These are phyloP conservation scores for Flaveria robusta DNA, from an alignment of 129 eudicot species.

Conservation along the genomic window DNA sequence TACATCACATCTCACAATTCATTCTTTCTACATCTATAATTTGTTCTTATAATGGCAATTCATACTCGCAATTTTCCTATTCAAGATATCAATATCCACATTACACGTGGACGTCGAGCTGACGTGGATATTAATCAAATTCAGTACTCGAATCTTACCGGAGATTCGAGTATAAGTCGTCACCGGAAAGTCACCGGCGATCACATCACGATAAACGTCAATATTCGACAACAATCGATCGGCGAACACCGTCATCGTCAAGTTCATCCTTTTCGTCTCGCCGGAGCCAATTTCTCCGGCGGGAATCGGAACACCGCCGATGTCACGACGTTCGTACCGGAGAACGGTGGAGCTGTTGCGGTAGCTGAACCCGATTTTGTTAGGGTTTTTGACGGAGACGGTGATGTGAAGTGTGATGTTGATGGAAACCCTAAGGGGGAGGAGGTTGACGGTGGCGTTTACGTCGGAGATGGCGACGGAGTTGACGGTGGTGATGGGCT, in stretches of 20 bases:
- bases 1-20: not conserved
- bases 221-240: conserved; percentile 57
- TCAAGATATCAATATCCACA: conserved; percentile 35
- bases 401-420: conserved; percentile 52
- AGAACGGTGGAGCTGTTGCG: conserved; percentile 40
- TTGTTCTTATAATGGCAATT: conserved; percentile 62
- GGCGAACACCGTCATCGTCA: conserved; percentile 64
- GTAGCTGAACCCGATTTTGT: conserved; percentile 61
- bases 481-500: conserved; percentile 59
- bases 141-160: conserved; percentile 53
- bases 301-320: conserved; percentile 66
- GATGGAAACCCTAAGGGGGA: conserved; percentile 41
- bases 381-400: conserved; percentile 64
- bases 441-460: conserved; percentile 47
- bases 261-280: conserved; percentile 39
- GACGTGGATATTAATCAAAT: conserved; percentile 50
- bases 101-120: conserved; percentile 59
- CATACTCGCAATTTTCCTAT: conserved; percentile 30
- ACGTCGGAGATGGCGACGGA: conserved; percentile 44
- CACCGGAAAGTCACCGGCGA: conserved; percentile 57
- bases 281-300: conserved; percentile 54
- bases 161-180: conserved; percentile 44
- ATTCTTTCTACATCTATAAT: conserved; percentile 9
- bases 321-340: conserved; percentile 47
- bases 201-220: conserved; percentile 48